These are phyloP conservation scores for Naganishia vishniacii DNA, from an alignment of 768 basidiomycete species.

Conservation along the genomic window DNA sequence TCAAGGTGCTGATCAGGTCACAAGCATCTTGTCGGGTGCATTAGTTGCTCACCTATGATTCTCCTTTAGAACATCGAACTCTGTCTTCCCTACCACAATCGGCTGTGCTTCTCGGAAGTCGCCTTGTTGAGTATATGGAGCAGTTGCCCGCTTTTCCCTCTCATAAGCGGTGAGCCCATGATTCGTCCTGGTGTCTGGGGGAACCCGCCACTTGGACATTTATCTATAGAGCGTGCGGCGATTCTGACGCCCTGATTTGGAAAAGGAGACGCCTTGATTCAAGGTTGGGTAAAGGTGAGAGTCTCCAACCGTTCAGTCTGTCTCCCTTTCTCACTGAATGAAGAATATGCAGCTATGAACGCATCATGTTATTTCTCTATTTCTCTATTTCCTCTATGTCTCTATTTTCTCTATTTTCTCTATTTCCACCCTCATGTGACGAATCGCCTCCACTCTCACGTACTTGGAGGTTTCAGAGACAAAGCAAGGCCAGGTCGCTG, in stretches of 20 bases:
- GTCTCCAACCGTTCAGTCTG: too few species aligned
- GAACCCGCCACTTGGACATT: not conserved
- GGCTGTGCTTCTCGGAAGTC: not conserved
- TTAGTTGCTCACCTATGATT: conserved; percentile 44
- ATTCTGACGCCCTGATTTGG: too few species aligned
- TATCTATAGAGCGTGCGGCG: not conserved
- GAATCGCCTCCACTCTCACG: not conserved
- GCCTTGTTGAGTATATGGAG: not conserved
- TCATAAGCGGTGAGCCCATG: conserved; percentile 19
- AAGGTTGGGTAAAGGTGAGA: too few species aligned
- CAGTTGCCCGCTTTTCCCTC: conserved; percentile 4
- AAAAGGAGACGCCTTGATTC: too few species aligned
- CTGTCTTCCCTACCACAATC: conserved; percentile 30
- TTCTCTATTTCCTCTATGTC: too few species aligned
- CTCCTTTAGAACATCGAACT: conserved; percentile 52
- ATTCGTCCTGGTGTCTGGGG: not conserved
- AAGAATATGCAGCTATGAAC: too few species aligned
- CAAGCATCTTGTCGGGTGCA: too few species aligned
- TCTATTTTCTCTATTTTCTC: too few species aligned
- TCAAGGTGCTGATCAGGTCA: not conserved
- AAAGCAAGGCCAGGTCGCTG: too few species aligned
- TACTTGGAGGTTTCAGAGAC: too few species aligned
- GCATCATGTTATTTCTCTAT: too few species aligned
- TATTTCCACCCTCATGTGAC: conserved; percentile 2
- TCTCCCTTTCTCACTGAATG: too few species aligned